phyloP scores from a whole-genome alignment of 805 yeast genomes.

The Candida maltosa region DNA sequence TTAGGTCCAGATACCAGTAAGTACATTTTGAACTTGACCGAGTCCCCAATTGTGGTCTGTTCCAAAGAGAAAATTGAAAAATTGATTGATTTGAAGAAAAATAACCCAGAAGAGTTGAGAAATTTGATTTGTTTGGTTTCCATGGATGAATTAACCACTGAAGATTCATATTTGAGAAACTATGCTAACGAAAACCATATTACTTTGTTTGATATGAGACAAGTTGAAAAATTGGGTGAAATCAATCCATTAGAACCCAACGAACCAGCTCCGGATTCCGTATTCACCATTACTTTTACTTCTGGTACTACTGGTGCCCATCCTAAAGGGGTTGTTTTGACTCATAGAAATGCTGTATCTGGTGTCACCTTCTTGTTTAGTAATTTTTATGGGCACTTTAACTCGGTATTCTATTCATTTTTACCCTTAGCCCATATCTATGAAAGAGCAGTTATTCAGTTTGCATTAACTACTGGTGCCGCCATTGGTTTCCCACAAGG shows the following conservation, averaged over 20 bases:
- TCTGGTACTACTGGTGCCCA: constrained; percentile 69
- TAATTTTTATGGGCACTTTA: constrained; percentile 17
- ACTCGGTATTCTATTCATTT: constrained; percentile 36
- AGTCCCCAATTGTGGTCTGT: constrained; percentile 48
- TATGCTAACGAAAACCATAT: constrained; percentile 15
- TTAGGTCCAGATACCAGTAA: constrained; percentile 56
- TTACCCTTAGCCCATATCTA: constrained; percentile 61
- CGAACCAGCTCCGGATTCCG: constrained; percentile 51
- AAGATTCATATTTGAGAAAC: constrained; percentile 23
- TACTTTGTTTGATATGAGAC: constrained; percentile 27
- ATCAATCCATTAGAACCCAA: constrained; percentile 23
- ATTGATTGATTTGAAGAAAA: constrained; percentile 26
- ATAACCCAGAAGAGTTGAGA: constrained; percentile 20
- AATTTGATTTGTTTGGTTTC: constrained; percentile 32
- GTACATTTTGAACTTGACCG: constrained; percentile 59
- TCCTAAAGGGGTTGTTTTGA: constrained; percentile 67
- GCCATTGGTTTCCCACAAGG: constrained; percentile 51
- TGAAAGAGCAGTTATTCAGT: constrained; percentile 46
- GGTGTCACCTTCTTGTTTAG: constrained; percentile 37
- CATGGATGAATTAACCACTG: constrained; percentile 33
- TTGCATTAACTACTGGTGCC: constrained; percentile 45
- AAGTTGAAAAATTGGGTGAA: constrained; percentile 31
- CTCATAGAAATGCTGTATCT: constrained; percentile 53
- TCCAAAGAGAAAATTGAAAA: constrained; percentile 29
- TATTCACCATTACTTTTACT: constrained; percentile 67